These are phyloP conservation scores for Cladosporium halotolerans DNA, from an alignment of 2,329 filamentous ascomycete species.

Conservation along the genomic window DNA sequence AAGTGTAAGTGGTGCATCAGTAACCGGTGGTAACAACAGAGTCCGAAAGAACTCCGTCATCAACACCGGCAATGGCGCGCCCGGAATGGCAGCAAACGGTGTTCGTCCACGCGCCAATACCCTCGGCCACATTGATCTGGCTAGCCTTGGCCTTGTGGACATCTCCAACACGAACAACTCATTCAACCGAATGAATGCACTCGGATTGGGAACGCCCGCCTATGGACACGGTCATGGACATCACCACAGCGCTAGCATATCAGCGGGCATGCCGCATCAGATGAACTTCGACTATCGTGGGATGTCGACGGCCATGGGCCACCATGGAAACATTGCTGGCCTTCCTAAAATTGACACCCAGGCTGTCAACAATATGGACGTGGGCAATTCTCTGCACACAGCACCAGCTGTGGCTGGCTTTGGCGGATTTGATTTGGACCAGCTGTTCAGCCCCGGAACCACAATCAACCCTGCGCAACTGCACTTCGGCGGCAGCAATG, in stretches of 20 bases:
- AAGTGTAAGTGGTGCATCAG: constrained; percentile 69
- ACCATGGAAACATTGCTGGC: constrained; percentile 60
- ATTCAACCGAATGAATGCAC: constrained; percentile 24
- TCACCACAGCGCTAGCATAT: constrained; percentile 7
- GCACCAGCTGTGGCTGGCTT: constrained; percentile 66
- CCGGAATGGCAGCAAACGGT: constrained; percentile 39
- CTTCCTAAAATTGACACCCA: constrained; percentile 81
- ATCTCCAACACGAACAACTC: constrained; percentile 17
- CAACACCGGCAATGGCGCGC: constrained; percentile 43
- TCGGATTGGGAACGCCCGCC: constrained; percentile 11
- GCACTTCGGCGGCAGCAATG: constrained; percentile 63
- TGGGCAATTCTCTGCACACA: constrained; percentile 65
- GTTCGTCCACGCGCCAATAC: constrained; percentile 93
- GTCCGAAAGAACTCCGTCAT: constrained; percentile 91
- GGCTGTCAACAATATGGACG: constrained; percentile 54
- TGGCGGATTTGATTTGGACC: constrained; percentile 65
- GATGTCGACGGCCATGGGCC: constrained; percentile 63
- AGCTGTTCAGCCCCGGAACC: constrained; percentile 59
- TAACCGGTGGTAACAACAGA: constrained; percentile 57
- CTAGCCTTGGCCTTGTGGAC: constrained; percentile 53
- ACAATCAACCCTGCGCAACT: constrained; percentile 63
- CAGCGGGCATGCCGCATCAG: constrained; percentile 2
- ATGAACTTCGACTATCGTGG: constrained; percentile 60
- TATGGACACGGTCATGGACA: not conserved
- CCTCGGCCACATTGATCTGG: constrained; percentile 83